Conservation (phyloP, 83 land plant species). For the Thuja plicata region DNA sequence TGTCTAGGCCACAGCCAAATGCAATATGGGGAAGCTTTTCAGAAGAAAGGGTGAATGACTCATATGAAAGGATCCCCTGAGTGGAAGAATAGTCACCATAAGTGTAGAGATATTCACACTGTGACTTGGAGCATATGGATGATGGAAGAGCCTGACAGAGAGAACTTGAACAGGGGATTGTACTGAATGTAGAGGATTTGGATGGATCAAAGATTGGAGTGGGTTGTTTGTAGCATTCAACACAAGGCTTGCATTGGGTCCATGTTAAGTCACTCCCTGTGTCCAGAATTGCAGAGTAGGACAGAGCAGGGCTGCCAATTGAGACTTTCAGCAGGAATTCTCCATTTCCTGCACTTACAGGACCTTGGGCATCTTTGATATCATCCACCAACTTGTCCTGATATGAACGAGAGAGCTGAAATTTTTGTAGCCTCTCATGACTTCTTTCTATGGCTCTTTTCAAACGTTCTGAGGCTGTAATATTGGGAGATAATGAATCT, state of each 20-base stretch:
- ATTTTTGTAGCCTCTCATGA: neutral
- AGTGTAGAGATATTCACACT: constrained; percentile 18
- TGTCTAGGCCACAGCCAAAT: constrained; percentile 23
- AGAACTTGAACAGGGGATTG: neutral
- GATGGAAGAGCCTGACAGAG: constrained; percentile 10
- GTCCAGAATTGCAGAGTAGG: constrained; percentile 23
- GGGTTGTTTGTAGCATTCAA: neutral
- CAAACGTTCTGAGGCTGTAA: neutral
- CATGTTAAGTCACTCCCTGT: constrained; percentile 33
- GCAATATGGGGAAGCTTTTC: constrained; percentile 1
- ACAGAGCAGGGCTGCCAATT: constrained; percentile 19
- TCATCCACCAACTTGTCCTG: neutral
- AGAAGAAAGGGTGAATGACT: constrained; percentile 14
- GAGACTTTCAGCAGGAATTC: constrained; percentile 6
- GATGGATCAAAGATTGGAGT: constrained; percentile 25
- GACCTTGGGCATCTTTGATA: neutral
- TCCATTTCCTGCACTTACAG: neutral
- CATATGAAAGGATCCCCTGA: constrained; percentile 17
- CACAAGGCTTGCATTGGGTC: constrained; percentile 36
- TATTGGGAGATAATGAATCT: neutral
- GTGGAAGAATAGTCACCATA: constrained; percentile 20
- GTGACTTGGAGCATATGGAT: neutral
- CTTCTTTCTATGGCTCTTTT: neutral
- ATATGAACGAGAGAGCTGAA: neutral
- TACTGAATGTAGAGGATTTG: constrained; percentile 22